phyloP scores from a whole-genome alignment of 1,139 yeast species.

The Chernovozyma sophiae-reginae region DNA sequence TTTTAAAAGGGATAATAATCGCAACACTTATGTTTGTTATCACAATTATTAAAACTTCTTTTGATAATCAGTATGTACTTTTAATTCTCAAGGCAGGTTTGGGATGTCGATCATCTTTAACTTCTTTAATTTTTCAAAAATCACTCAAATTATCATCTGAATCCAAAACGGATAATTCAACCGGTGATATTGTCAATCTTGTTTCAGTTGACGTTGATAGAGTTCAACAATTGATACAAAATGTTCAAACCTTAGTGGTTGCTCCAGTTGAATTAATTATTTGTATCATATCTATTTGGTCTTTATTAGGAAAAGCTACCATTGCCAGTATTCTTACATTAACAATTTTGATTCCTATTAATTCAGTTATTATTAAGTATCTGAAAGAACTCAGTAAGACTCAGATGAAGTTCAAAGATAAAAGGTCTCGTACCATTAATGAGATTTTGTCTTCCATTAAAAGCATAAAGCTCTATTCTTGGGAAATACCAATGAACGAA shows the following conservation, averaged over 20 bases:
- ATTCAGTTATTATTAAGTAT: conserved; percentile 45
- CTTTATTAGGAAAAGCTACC: conserved; percentile 58
- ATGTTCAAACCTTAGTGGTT: conserved; percentile 51
- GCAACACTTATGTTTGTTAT: conserved; percentile 48
- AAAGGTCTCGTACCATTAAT: conserved; percentile 51
- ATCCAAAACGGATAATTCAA: conserved; percentile 39
- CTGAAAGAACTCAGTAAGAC: conserved; percentile 47
- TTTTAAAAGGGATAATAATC: conserved; percentile 49
- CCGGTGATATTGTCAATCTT: conserved; percentile 57
- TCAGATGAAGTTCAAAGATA: conserved; percentile 68
- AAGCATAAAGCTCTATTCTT: conserved; percentile 66
- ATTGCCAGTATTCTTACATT: conserved; percentile 56
- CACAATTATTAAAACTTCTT: conserved; percentile 41
- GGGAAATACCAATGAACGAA: conserved; percentile 65
- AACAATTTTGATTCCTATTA: conserved; percentile 55
- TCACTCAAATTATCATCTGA: conserved; percentile 45
- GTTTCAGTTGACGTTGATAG: conserved; percentile 58
- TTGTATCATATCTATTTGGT: conserved; percentile 53
- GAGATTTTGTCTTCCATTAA: conserved; percentile 64
- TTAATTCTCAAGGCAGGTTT: conserved; percentile 49
- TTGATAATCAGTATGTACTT: conserved; percentile 51
- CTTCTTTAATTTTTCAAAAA: conserved; percentile 49
- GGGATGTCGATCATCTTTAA: conserved; percentile 48
- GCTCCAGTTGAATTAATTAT: conserved; percentile 56
- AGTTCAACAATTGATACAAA: conserved; percentile 49